Percentiles rank a stretch among this genome's conserved stretches.
phyloP scores from a whole-genome alignment of 129 eudicot species.

The Pulicaria dysenterica region DNA sequence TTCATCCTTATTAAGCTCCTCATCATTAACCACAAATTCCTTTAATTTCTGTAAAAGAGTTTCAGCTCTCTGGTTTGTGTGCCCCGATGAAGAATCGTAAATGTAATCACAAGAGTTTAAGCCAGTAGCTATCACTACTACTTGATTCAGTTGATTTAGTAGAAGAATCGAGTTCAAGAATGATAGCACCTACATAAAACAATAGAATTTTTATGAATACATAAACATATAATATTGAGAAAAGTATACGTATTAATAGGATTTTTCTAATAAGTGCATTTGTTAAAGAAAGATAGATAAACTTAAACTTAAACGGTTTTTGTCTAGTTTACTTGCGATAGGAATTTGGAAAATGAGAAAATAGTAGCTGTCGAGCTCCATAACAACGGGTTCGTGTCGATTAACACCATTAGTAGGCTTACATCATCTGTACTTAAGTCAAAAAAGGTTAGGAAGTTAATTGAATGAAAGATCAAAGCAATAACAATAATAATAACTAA shows the following conservation, averaged over 20 bases:
- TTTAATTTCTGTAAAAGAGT: constrained; percentile 60
- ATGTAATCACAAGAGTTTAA: constrained; percentile 67
- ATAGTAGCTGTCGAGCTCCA: constrained; percentile 59
- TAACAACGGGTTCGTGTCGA: constrained; percentile 80
- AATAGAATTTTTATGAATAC: background rate
- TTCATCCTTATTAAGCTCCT: constrained; percentile 54
- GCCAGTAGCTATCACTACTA: constrained; percentile 82
- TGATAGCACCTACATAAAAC: constrained; percentile 57
- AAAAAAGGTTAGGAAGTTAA: background rate
- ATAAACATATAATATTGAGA: background rate
- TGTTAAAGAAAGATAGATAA: too few relatives aligned
- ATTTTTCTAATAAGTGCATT: too few relatives aligned
- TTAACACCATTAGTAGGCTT: constrained; percentile 70
- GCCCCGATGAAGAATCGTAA: constrained; percentile 69
- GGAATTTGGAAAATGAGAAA: constrained; percentile 69
- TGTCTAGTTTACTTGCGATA: constrained; percentile 59
- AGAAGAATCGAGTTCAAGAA: constrained; percentile 76
- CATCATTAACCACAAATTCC: constrained; percentile 73
- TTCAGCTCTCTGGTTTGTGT: constrained; percentile 53
- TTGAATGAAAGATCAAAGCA: background rate
- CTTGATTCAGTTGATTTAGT: constrained; percentile 87
- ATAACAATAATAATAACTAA: background rate
- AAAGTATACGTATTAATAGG: background rate
- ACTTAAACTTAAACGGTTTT: too few relatives aligned
- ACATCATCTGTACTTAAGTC: constrained; percentile 66